Base-by-base conservation (phyloP, 345 rosid genomes). In the Acer yangbiense region DNA sequence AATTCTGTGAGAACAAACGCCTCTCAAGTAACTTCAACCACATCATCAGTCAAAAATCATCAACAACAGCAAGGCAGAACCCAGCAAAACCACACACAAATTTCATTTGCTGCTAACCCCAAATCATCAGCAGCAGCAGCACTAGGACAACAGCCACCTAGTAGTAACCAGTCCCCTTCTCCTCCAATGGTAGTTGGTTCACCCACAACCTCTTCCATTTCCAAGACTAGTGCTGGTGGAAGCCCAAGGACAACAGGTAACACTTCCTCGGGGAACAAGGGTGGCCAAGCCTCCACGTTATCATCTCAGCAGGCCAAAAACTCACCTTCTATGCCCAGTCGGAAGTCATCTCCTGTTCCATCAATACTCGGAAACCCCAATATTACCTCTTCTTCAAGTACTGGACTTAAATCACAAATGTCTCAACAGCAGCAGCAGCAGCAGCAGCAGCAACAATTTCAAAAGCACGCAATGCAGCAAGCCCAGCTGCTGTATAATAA, bases 201-300 rank as follows among this genome's bases (percentile, higher is more conserved):
- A 58, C 97, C 99, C 17, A 88, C 98, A 2, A 82, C 94, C 11
- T 91, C 98, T 27, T 92, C 98, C 0, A 82, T 94, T 68, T 94
- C 99, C 58, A 94, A 93, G 84, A 88, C 69, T 64, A 48, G 93
- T 68, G 86, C 95, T 6, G 89, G 98, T 60, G 99, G 97, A 71
- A 94, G 98, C 81, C 99, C 98, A 23, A 88, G 95, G 81, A 91
- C 97, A 64, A 86, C 88, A 23, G 78, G 88, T 65, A 84, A 95
- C 9, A 74, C 88, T 9, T 87, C 97, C 32, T 77, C 90, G 0
- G 85, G 82, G 75, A 92, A 89, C 83, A 97, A 93, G 81, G 80
- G 84, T 72, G 90, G 90, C 60, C 99, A 92, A 80, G 84, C 89
- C 76, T 86, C 97, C 8, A 23, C 84, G 2, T 75, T 91, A 43